Base-by-base conservation (phyloP, 164 flowering plant genomes). In the Kalanchoe fedtschenkoi region DNA sequence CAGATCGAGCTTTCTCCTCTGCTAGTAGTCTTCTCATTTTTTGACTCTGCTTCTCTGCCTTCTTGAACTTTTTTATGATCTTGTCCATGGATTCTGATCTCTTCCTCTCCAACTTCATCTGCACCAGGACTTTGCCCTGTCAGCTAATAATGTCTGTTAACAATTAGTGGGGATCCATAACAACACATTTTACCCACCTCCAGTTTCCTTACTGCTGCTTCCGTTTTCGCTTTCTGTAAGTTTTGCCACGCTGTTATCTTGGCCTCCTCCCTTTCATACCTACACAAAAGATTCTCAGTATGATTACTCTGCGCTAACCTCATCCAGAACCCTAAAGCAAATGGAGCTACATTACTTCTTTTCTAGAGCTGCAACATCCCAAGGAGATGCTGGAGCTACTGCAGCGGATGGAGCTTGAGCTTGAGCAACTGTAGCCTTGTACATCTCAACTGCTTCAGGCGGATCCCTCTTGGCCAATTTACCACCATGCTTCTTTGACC, bases 201-300 rank as follows among this genome's bases (percentile, higher is more conserved):
- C 1, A 84, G 83, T 66, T 79, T 78, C 32, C 71, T 64, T 4
- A 82, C 72, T 34, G 83, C 85, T 30, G 87, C 83, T 68, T 84
- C 87, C 21, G 89, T 83, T 73, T 82, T 84, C 29, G 89, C 89
- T 70, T 76, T 82, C 75, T 84, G 89, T 73, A 84, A 68, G 64
- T 79, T 84, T 66, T 84, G 87, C 89, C 89, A 84, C 30, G 89
- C 86, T 28, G 60, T 54, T 63, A 84, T 84, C 67, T 76, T 84
- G 51, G 89, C 85, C 72, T 82, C 87, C 63, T 84, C 83, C 68
- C 82, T 72, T 51, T 84, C 73, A 62, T 66, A 66, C 70, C 88
- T 83, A 76, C 67, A 69, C 60, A 61, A 62, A 43, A 30, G 11
- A 63, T 2, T 14, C 32, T 17, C 34, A 51, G 2, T 21, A 57